Percentiles rank a stretch among this genome's conserved stretches.
Conservation (phyloP, 352 stramenopile genomes). For the Globisporangium rhizosaccharum region DNA sequence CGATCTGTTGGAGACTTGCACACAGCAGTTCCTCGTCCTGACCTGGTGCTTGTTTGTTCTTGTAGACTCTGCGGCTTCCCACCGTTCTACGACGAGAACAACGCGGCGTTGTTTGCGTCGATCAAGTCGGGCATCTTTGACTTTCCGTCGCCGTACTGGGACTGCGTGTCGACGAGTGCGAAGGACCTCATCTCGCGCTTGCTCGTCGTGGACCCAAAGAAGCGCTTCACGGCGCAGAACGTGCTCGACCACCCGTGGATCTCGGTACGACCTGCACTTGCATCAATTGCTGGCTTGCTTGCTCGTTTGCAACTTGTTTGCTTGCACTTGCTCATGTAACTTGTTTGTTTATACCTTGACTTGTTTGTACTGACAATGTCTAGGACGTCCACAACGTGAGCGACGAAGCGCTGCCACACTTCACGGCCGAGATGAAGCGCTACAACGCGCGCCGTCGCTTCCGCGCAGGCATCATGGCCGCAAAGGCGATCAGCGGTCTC, state of each 20-base stretch:
- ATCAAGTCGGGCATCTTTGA: slow-evolving; percentile 90
- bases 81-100: slow-evolving; percentile 95
- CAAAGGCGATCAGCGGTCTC: slow-evolving; percentile 60
- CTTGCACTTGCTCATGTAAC: background rate
- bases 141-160: slow-evolving; percentile 93
- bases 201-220: slow-evolving; percentile 87
- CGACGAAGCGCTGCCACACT: slow-evolving; percentile 75
- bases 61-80: slow-evolving; percentile 88
- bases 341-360: background rate
- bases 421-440: slow-evolving; percentile 88
- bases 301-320: background rate
- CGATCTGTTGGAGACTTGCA: background rate
- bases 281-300: background rate
- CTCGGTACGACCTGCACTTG: slow-evolving; percentile 24
- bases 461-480: slow-evolving; percentile 72
- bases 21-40: background rate
- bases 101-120: slow-evolving; percentile 80
- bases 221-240: slow-evolving; percentile 84
- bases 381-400: slow-evolving; percentile 65
- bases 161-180: slow-evolving; percentile 84
- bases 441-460: slow-evolving; percentile 83
- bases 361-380: background rate
- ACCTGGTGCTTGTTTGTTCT: slow-evolving; percentile 33
- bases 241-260: slow-evolving; percentile 86
- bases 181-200: slow-evolving; percentile 92